phyloP scores from a whole-genome alignment of 768 basidiomycete species.

The Infundibulicybe gibba region DNA sequence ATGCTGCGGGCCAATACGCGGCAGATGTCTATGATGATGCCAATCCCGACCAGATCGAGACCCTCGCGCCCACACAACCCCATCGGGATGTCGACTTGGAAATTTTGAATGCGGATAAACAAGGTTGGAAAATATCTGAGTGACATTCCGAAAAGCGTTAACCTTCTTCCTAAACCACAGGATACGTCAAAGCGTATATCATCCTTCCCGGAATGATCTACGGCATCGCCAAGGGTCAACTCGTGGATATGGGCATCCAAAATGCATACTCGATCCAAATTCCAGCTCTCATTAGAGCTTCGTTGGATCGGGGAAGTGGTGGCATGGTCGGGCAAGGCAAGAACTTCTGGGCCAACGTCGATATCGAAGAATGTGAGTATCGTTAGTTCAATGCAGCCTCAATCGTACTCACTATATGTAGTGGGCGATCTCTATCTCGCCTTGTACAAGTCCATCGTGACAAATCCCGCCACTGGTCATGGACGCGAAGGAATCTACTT shows the following conservation, averaged over 20 bases:
- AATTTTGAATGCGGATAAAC: constrained; percentile 42
- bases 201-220: constrained; percentile 58
- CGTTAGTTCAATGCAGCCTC: neutral
- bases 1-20: constrained; percentile 36
- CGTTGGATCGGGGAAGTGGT: constrained; percentile 43
- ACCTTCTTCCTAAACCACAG: constrained; percentile 21
- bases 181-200: constrained; percentile 48
- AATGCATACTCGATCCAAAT: constrained; percentile 53
- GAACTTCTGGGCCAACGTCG: constrained; percentile 57
- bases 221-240: constrained; percentile 42
- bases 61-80: constrained; percentile 36
- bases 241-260: constrained; percentile 49
- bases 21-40: constrained; percentile 43
- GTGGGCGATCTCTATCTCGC: constrained; percentile 27
- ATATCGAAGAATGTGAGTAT: constrained; percentile 46
- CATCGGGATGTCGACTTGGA: constrained; percentile 50
- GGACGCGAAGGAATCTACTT: constrained; percentile 54
- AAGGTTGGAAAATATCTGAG: constrained; percentile 27
- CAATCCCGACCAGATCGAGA: constrained; percentile 41
- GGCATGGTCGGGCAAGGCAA: constrained; percentile 55
- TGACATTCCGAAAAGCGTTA: neutral
- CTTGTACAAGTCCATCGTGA: constrained; percentile 34
- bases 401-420: constrained; percentile 9
- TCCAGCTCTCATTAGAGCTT: constrained; percentile 39
- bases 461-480: constrained; percentile 28